Percentiles rank a stretch among this genome's conserved stretches.
Evolutionary conservation across 805 yeast species (phyloP).

Genomic region (Starmerella bombicola): DNA sequence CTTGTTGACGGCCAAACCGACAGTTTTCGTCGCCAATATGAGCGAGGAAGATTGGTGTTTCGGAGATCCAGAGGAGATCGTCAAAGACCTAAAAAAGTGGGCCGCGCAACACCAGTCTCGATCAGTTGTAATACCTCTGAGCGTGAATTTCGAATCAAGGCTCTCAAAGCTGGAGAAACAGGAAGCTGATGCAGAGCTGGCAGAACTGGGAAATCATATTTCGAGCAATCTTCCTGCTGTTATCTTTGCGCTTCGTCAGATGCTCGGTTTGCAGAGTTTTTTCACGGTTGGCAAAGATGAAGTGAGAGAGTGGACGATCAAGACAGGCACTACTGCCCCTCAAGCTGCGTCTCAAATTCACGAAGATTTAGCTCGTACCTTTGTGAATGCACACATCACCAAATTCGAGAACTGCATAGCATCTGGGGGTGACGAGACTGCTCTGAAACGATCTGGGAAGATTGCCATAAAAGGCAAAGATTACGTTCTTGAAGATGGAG

Average conservation of each 20-base stretch:
- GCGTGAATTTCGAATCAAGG: slow-evolving; percentile 53
- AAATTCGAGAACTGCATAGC: slow-evolving; percentile 48
- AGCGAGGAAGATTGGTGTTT: slow-evolving; percentile 52
- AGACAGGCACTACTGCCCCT: slow-evolving; percentile 65
- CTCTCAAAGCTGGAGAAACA: slow-evolving; percentile 38
- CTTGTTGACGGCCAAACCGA: slow-evolving; percentile 80
- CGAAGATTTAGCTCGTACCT: slow-evolving; percentile 69
- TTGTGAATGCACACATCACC: slow-evolving; percentile 63
- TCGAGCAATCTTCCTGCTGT: slow-evolving; percentile 48
- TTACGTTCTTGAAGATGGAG: slow-evolving; percentile 74
- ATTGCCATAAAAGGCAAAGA: slow-evolving; percentile 60
- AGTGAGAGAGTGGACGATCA: slow-evolving; percentile 80
- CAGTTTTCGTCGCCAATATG: slow-evolving; percentile 62
- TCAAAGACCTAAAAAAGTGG: slow-evolving; percentile 49
- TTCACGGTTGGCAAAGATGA: slow-evolving; percentile 75
- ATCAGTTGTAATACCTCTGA: slow-evolving; percentile 56
- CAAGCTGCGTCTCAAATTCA: slow-evolving; percentile 88
- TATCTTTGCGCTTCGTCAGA: slow-evolving; percentile 51
- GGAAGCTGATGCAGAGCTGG: slow-evolving; percentile 24
- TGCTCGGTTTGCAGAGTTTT: slow-evolving; percentile 61
- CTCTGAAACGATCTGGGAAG: slow-evolving; percentile 46
- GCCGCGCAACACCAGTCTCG: slow-evolving; percentile 47
- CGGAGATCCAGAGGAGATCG: slow-evolving; percentile 35
- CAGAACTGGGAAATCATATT: slow-evolving; percentile 21
- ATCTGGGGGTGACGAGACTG: slow-evolving; percentile 40